Evolutionary conservation across 2,329 filamentous ascomycete genomes (phyloP).

Genomic region (Calonectria multiphialidica): DNA sequence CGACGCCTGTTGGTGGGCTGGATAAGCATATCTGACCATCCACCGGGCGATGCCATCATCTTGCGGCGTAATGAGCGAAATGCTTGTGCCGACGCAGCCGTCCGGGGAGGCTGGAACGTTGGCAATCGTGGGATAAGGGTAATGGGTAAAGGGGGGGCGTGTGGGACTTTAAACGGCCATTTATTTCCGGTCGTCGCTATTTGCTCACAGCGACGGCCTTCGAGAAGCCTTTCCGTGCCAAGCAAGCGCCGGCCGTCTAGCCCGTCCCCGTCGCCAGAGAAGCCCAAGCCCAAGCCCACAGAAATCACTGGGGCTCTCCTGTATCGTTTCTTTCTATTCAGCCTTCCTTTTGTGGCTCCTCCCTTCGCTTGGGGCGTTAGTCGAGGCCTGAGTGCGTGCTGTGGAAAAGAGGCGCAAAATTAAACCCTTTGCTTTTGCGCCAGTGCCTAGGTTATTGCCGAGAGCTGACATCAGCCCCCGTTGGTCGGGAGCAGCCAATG

Average conservation of each 20-base stretch:
- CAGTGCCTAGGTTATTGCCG: conserved; percentile 3
- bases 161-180: conserved; percentile 23
- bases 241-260: conserved; percentile 35
- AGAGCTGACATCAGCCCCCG: conserved; percentile 38
- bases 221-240: conserved; percentile 40
- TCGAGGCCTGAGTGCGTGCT: not conserved
- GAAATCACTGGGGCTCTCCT: not conserved
- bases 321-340: not conserved
- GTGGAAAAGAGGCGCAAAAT: not conserved
- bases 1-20: conserved; percentile 24
- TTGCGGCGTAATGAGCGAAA: conserved; percentile 38
- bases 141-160: conserved; percentile 24
- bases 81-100: conserved; percentile 45
- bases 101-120: conserved; percentile 33
- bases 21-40: conserved; percentile 47
- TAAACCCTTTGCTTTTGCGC: conserved; percentile 6
- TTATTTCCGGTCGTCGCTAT: conserved; percentile 27
- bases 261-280: conserved; percentile 26
- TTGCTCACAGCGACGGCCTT: conserved; percentile 22
- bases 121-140: conserved; percentile 1
- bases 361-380: conserved; percentile 1
- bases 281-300: not conserved
- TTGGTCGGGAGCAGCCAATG: conserved; percentile 22
- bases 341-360: conserved; percentile 5
- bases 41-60: conserved; percentile 44